Evolutionary conservation across 2,329 filamentous ascomycete genomes (phyloP), one percentile per base, ranked within the genome.

Genomic region (Pseudogymnoascus sp.): DNA sequence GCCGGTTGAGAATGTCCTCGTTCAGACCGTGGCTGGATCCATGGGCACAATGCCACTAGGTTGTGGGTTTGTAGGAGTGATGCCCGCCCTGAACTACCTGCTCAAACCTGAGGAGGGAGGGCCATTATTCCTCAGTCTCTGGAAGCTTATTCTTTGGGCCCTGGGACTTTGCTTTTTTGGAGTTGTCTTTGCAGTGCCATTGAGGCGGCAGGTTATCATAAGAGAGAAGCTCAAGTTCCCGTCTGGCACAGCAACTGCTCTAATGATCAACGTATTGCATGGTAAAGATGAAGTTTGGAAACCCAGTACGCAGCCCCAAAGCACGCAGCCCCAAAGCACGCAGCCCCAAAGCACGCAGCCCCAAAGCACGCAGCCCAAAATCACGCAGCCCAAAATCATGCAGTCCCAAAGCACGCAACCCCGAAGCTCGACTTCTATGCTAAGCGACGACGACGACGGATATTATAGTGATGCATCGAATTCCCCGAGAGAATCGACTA

Each of bases 11-110:
- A 99, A 99, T 72, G 94, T 99, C 3, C 80, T 99, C 20, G 89
- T 99, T 9, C 94, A 99, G 76, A 96, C 91, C 0, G 94, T 99
- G 4, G 93, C 94, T 1, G 93, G 94, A 9, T 90, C 90, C 14
- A 95, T 97, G 74, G 94, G 93, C 0, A 96, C 95, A 4, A 97
- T 97, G 91, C 94, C 94, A 0, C 77, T 99, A 9, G 93, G 93
- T 1, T 96, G 93, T 68, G 94, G 94, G 1, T 96, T 97, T 71
- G 93, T 97, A 15, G 93, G 93, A 4, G 92, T 97, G 7, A 87
- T 97, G 63, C 94, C 94, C 1, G 93, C 93, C 0, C 81, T 99
- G 77, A 90, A 96, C 70, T 97, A 90, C 67, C 77, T 99, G 57
- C 75, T 99, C 59, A 85, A 82, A 59, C 76, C 83, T 1, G 85